phyloP scores from a whole-genome alignment of 768 basidiomycete genomes.

The Punctularia strigosozonata region DNA sequence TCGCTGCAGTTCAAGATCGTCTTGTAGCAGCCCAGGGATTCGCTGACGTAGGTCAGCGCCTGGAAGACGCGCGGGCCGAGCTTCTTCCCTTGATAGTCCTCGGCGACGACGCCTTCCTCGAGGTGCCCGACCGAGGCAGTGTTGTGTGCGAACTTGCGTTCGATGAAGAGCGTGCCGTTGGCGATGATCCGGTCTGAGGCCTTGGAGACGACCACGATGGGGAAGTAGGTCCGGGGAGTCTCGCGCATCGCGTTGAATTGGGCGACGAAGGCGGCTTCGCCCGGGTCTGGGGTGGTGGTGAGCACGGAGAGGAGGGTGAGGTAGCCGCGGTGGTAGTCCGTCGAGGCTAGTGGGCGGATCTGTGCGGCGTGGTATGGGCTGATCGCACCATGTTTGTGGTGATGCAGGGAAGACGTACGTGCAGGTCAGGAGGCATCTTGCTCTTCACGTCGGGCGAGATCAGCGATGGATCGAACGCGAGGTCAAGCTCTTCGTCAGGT shows the following conservation, averaged over 20 bases:
- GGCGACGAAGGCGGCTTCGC: constrained; percentile 53
- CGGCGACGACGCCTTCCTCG: constrained; percentile 93
- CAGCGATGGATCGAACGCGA: constrained; percentile 63
- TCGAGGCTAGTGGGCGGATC: constrained; percentile 84
- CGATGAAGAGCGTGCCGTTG: constrained; percentile 75
- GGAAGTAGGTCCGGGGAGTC: constrained; percentile 59
- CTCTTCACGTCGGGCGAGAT: constrained; percentile 54
- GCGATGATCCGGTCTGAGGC: constrained; percentile 70
- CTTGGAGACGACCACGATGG: constrained; percentile 74
- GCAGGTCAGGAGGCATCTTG: constrained; percentile 51
- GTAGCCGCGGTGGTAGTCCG: constrained; percentile 76
- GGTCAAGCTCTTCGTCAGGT: constrained; percentile 55
- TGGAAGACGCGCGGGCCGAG: constrained; percentile 82
- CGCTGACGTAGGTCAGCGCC: constrained; percentile 75
- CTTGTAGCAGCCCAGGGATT: constrained; percentile 82
- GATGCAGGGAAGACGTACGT: constrained; percentile 36
- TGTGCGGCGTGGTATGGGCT: constrained; percentile 21
- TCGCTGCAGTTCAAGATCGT: constrained; percentile 94
- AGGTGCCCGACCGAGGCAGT: constrained; percentile 90
- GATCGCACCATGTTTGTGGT: too few species aligned
- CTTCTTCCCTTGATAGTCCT: constrained; percentile 82
- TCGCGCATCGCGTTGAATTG: constrained; percentile 54
- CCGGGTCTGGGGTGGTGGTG: constrained; percentile 55
- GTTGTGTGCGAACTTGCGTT: constrained; percentile 87
- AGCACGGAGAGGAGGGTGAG: constrained; percentile 69